Base-by-base conservation (phyloP, 345 rosid species). In the Jatropha curcas region DNA sequence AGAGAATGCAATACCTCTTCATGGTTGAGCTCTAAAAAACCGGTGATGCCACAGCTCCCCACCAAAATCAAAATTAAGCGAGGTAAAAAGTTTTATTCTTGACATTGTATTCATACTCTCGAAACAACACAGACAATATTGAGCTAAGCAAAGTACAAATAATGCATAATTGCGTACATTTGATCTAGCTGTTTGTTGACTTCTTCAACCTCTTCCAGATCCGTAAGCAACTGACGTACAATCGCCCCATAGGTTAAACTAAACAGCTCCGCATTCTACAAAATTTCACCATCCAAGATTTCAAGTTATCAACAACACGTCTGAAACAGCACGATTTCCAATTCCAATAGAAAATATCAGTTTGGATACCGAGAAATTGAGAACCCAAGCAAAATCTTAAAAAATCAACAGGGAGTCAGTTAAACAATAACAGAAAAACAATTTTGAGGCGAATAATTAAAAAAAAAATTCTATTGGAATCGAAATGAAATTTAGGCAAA, bases 161-260 rank as follows among this genome's bases (percentile, higher is more conserved):
- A 35, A 27, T 68, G 61, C 81, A 24, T 85, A 92, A 35, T 31
- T 68, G 61, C 81, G n/a, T 85, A 92, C 98, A 95, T 95, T 79
- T 88, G 99, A 84, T 94, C 97, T 8, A 94, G 98, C 84, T 92
- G 97, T 74, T 90, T 92, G 91, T 95, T 90, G 74, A 95, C 98
- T 78, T 95, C 97, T 35, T 95, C 97, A 39, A 92, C 96, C 64
- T 95, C 99, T 86, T 95, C 98, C 62, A 95, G 82, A 60, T 94
- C 99, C 45, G 97, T 92, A 67, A 95, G 92, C 85, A 95, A 77
- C 68, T 89, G 98, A 27, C 98, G 88, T 75, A 92, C 98, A 37
- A 89, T 88, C 56, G 94, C 96, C 39, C 98, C 98, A 67, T 94
- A 94, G 13, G 99, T 94, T 67, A 90, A 81, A 2, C 98, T 94